Evolutionary conservation across 192 early-diverging fungal species (phyloP).

Genomic region (Pilaira anomala): DNA sequence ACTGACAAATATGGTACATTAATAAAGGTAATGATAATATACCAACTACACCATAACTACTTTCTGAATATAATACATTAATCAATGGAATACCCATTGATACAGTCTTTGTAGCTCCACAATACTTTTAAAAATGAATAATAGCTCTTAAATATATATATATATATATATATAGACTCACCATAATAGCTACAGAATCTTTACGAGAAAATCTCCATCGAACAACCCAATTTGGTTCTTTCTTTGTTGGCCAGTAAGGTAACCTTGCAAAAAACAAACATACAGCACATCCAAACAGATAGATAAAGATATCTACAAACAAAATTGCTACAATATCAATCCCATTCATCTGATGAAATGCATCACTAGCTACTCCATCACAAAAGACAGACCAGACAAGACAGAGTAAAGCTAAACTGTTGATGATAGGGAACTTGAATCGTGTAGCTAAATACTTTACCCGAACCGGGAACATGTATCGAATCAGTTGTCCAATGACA

Average conservation of each 20-base stretch:
- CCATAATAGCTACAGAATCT: slow-evolving; percentile 58
- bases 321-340: slow-evolving; percentile 50
- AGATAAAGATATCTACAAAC: slow-evolving; percentile 46
- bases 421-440: slow-evolving; percentile 52
- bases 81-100: slow-evolving; percentile 70
- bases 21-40: slow-evolving; percentile 56
- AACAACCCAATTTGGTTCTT: slow-evolving; percentile 28
- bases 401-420: slow-evolving; percentile 51
- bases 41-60: slow-evolving; percentile 39
- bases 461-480: slow-evolving; percentile 36
- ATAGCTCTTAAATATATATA: neutral
- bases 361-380: slow-evolving; percentile 60
- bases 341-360: slow-evolving; percentile 42
- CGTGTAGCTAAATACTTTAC: slow-evolving; percentile 40
- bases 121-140: slow-evolving; percentile 38
- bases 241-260: slow-evolving; percentile 29
- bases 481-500: slow-evolving; percentile 52
- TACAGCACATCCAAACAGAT: slow-evolving; percentile 43
- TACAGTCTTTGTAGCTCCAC: slow-evolving; percentile 66
- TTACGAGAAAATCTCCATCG: slow-evolving; percentile 31
- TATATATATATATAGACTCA: neutral
- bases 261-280: slow-evolving; percentile 38
- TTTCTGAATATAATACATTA: slow-evolving; percentile 57
- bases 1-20: slow-evolving; percentile 54
- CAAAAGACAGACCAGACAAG: slow-evolving; percentile 71